These are phyloP conservation scores for Metschnikowia lochheadii DNA, from an alignment of 805 yeast genomes.

Conservation along the genomic window DNA sequence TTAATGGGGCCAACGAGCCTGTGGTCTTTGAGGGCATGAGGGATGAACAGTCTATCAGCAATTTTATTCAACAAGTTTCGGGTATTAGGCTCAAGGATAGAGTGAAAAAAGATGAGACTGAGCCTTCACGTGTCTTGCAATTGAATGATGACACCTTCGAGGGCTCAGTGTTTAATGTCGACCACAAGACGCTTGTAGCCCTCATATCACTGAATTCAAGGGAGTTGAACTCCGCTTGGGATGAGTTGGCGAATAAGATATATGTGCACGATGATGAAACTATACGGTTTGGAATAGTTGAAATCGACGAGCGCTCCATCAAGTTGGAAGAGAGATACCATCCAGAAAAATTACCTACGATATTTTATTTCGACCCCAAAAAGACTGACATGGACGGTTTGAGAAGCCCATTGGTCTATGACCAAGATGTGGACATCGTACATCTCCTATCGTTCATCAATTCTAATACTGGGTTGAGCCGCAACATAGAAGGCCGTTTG, in stretches of 20 bases:
- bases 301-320: slow-evolving; percentile 14
- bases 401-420: slow-evolving; percentile 24
- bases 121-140: slow-evolving; percentile 4
- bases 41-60: slow-evolving; percentile 45
- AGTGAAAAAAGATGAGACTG: slow-evolving; percentile 6
- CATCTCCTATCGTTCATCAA: slow-evolving; percentile 27
- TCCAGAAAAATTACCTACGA: slow-evolving; percentile 49
- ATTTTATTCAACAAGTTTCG: slow-evolving; percentile 44
- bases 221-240: slow-evolving; percentile 50
- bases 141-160: slow-evolving; percentile 33
- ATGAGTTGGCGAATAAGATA: slow-evolving; percentile 45
- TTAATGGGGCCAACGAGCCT: slow-evolving; percentile 51
- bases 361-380: slow-evolving; percentile 43
- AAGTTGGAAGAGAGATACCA: slow-evolving; percentile 26
- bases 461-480: slow-evolving; percentile 22
- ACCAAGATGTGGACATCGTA: slow-evolving; percentile 22
- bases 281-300: slow-evolving; percentile 39
- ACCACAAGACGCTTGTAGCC: slow-evolving; percentile 38
- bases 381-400: slow-evolving; percentile 20
- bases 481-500: slow-evolving; percentile 33
- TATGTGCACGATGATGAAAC: slow-evolving; percentile 33
- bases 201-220: background rate
- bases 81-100: slow-evolving; percentile 21
- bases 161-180: slow-evolving; percentile 31
- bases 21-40: slow-evolving; percentile 55